These are phyloP conservation scores for Solanum sejunctum DNA, from an alignment of 257 asterid species.

Conservation along the genomic window DNA sequence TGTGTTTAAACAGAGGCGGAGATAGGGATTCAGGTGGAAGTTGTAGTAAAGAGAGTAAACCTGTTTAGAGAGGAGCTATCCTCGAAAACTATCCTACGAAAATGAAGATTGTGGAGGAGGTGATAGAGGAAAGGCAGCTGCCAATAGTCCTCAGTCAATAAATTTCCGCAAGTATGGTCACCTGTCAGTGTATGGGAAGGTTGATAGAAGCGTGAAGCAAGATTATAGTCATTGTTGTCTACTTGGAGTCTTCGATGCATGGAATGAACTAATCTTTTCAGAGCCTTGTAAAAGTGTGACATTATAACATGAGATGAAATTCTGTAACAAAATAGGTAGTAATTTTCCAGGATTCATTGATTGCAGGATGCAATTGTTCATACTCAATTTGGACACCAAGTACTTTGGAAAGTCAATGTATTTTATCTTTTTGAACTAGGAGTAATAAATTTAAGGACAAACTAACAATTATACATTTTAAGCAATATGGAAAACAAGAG, in stretches of 20 bases:
- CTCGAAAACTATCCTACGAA: conserved; percentile 64
- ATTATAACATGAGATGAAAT: too few species aligned
- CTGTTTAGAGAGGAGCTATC: conserved; percentile 53
- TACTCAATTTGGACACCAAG: neutral
- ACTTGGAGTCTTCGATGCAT: conserved; percentile 85
- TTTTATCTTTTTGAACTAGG: neutral
- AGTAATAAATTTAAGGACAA: neutral
- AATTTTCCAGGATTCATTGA: neutral
- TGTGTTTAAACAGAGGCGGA: conserved; percentile 54
- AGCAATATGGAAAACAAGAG: too few species aligned
- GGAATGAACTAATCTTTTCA: conserved; percentile 72
- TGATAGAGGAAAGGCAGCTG: conserved; percentile 34
- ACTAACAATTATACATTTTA: too few species aligned
- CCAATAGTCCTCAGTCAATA: conserved; percentile 54
- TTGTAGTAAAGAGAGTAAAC: conserved; percentile 70
- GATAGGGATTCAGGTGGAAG: conserved; percentile 98
- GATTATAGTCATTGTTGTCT: conserved; percentile 99
- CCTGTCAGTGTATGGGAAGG: conserved; percentile 76
- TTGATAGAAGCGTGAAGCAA: conserved; percentile 54
- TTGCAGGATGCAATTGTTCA: neutral
- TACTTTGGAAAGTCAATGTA: neutral
- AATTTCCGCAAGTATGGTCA: conserved; percentile 89
- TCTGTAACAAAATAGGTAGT: neutral
- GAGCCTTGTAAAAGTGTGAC: too few species aligned
- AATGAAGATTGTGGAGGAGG: conserved; percentile 69